A percentile compares a stretch with the other conserved stretches of the same genome.
These are phyloP conservation scores for Talaromyces trachyspermus DNA, from an alignment of 495 filamentous ascomycete genomes.

Conservation along the genomic window DNA sequence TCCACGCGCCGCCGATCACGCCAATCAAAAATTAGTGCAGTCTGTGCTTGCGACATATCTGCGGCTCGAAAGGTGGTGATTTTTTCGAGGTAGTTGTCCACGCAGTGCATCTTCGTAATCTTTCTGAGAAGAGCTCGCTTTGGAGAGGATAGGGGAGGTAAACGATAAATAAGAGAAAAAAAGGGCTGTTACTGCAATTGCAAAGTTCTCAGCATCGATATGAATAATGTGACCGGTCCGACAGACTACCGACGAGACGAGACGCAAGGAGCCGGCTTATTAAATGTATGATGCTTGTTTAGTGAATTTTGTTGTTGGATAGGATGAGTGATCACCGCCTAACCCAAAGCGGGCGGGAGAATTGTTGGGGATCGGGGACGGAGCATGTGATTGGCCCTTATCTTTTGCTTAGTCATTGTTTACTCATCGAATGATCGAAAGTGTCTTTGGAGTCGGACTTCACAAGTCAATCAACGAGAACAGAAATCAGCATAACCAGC, in stretches of 20 bases:
- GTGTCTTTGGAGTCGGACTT: too few species aligned
- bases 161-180: background rate
- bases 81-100: conserved; percentile 26
- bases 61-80: conserved; percentile 18
- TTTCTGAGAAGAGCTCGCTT: background rate
- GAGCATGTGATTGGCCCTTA: background rate
- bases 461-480: too few species aligned
- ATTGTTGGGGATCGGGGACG: background rate
- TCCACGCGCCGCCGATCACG: conserved; percentile 49
- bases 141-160: background rate
- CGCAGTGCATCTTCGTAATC: conserved; percentile 28
- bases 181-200: too few species aligned
- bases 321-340: too few species aligned
- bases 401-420: background rate
- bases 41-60: conserved; percentile 7
- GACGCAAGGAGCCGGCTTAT: background rate
- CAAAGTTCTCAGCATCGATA: too few species aligned
- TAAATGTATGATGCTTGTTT: background rate
- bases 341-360: background rate
- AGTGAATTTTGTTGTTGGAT: too few species aligned
- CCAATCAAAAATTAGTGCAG: conserved; percentile 5
- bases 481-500: too few species aligned
- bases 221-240: background rate
- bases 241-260: too few species aligned
- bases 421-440: too few species aligned